phyloP scores from a whole-genome alignment of 176 grass and related monocot species.

The Hordeum marinum region DNA sequence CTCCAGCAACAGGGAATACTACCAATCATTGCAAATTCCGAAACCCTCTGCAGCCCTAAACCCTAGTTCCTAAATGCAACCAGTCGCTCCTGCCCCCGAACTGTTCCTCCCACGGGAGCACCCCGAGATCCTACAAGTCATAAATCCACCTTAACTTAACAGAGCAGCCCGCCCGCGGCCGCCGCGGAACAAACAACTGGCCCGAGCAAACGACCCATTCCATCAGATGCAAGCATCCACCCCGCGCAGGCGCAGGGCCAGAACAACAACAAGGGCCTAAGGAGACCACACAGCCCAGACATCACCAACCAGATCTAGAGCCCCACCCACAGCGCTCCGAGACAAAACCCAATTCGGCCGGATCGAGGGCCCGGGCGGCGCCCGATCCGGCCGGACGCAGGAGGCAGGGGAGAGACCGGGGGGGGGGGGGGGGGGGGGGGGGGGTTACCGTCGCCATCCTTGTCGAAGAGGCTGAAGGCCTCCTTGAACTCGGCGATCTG shows the following conservation, averaged over 20 bases:
- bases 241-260: not conserved
- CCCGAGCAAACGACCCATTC: not conserved
- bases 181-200: not conserved
- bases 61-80: not conserved
- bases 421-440: not conserved
- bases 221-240: not conserved
- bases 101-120: not conserved
- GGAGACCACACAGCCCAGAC: not conserved
- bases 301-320: slow-evolving; percentile 6
- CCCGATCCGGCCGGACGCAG: slow-evolving; percentile 8
- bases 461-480: slow-evolving; percentile 97
- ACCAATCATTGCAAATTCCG: not conserved
- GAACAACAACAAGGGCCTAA: not conserved
- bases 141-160: not conserved
- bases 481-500: slow-evolving; percentile 97
- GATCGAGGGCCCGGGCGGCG: not conserved
- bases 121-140: not conserved
- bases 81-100: too few species aligned
- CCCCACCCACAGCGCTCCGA: not conserved
- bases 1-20: too few species aligned
- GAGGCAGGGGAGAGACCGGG: not conserved
- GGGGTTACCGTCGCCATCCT: slow-evolving; percentile 79
- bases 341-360: not conserved
- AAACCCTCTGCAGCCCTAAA: not conserved
- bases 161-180: not conserved